phyloP scores from a whole-genome alignment of 352 stramenopile species.

The Phytophthora hybrid region DNA sequence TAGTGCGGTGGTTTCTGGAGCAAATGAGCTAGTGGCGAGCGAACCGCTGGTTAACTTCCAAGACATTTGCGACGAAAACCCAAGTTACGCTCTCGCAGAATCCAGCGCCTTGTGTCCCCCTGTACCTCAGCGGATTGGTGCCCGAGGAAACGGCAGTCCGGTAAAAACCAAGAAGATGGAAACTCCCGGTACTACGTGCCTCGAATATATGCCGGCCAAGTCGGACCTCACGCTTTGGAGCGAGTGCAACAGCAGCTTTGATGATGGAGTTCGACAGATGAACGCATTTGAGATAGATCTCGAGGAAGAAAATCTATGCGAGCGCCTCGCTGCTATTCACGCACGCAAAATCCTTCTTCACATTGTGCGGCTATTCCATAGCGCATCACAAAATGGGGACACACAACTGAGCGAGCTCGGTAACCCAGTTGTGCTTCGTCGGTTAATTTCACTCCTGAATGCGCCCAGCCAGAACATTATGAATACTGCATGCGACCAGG shows the following conservation, averaged over 20 bases:
- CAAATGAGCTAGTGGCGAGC: background rate
- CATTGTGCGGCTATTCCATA: conserved; percentile 64
- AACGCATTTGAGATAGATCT: conserved; percentile 68
- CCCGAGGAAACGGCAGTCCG: conserved; percentile 50
- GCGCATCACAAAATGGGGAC: conserved; percentile 31
- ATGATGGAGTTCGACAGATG: conserved; percentile 69
- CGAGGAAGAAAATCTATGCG: conserved; percentile 68
- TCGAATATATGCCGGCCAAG: conserved; percentile 17
- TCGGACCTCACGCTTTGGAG: conserved; percentile 71
- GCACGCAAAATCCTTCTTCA: conserved; percentile 74
- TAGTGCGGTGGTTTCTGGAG: background rate
- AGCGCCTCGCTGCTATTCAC: conserved; percentile 70
- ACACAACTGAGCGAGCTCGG: conserved; percentile 65
- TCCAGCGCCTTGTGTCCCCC: conserved; percentile 49
- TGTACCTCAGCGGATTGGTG: conserved; percentile 23
- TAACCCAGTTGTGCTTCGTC: conserved; percentile 69
- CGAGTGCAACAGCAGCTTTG: conserved; percentile 69
- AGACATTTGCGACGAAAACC: conserved; percentile 82
- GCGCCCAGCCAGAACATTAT: conserved; percentile 10
- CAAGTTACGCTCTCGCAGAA: conserved; percentile 76
- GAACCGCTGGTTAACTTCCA: conserved; percentile 61
- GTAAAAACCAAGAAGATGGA: conserved; percentile 53
- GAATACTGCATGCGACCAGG: conserved; percentile 4
- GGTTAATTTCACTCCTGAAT: conserved; percentile 67
- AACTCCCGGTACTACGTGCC: conserved; percentile 9